Base-by-base conservation (phyloP, 352 stramenopile genomes). In the Pythium guiyangense region DNA sequence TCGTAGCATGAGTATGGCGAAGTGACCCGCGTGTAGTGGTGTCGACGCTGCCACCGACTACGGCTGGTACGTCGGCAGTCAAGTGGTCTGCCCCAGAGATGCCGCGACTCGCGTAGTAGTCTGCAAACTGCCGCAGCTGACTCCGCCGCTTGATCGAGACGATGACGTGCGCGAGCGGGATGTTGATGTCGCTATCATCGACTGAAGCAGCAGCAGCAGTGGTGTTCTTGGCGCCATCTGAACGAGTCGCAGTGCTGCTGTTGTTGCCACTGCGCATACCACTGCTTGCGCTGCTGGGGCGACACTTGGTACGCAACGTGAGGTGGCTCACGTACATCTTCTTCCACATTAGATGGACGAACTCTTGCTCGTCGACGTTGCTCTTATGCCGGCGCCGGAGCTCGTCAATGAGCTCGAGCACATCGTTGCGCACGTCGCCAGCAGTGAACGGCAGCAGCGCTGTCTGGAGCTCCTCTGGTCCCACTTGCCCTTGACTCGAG, bases 51-150 rank as follows among this genome's bases (percentile, higher is more conserved):
- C 12, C 53, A 22, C 14, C 39, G 8, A 17, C 35, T 11, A 3
- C 18, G 39, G n/a, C 46, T 49, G 60, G 49, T 4, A 40, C n/a
- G 25, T 60, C 43, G 6, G 62, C 51, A 14, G 63, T 71, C 22
- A 90, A 52, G 34, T 75, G 67, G 46, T 81, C 71, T 0, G 79
- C 71, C 1, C 79, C 79, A 1, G 79, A 84, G 52, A 90, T 86
- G 9, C 79, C 79, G 18, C 78, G 74, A 58, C 70, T 83, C 11
- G 67, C 63, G 61, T 90, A 90, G 66, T 86, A 90, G 49, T 66
- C 69, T 10, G 79, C 76, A 47, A 90, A 90, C 48, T 88, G 73
- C 52, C 78, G 71, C 54, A 90, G 66, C 50, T 90, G 79, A 10
- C 66, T 64, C 4, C 79, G 73, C 0, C 79, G 77, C 56, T 90